Evolutionary conservation across 2,329 filamentous ascomycete genomes (phyloP), one percentile per base, ranked within the genome.

Genomic region (Trichoderma sp.): DNA sequence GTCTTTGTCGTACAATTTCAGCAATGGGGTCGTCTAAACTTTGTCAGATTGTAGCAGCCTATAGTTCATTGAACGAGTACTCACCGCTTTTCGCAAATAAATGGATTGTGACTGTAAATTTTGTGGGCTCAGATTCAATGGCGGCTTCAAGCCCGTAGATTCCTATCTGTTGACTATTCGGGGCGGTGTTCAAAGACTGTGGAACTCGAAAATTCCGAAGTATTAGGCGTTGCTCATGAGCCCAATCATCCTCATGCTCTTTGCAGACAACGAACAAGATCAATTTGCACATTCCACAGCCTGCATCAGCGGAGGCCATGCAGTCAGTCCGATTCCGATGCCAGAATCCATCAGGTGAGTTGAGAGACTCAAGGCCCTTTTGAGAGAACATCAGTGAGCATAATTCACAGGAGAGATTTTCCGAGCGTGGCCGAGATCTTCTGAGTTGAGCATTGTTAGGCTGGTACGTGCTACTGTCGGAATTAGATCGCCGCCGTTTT

Each of bases 261-360:
- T 39, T 22, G 17, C 48, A 39, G 12, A 37, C 34, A 6, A 17
- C 12, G 22, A 64, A 27, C 5, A 64, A 7, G 6, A 64, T 29
- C 10, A 64, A 53, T 8, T 64, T 64, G 48, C 60, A 64, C 2
- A 64, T 39, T 32, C 22, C n/a, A 17, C 60, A 64, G 8, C 60
- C 48, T 17, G 19, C 34, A 22, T 64, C 25, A 19, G 22, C 45
- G 6, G 60, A 22, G 10, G 25, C 22, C 17, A 3, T n/a, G 34
- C 34, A 64, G 3, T 15, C 22, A 10, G 22, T 19, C 17, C 34
- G 34, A 13, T n/a, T 64, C 9, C 17, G 25, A 27, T 64, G 60
- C 3, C 17, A n/a, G n/a, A 64, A 27, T 4, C 60, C 60, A 39
- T 64, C 13, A 17, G 6, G 5, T 17, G 60, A 64, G 22, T 53